Evolutionary conservation across 495 filamentous ascomycete species (phyloP).

Genomic region (Lentithecium fluviatile): DNA sequence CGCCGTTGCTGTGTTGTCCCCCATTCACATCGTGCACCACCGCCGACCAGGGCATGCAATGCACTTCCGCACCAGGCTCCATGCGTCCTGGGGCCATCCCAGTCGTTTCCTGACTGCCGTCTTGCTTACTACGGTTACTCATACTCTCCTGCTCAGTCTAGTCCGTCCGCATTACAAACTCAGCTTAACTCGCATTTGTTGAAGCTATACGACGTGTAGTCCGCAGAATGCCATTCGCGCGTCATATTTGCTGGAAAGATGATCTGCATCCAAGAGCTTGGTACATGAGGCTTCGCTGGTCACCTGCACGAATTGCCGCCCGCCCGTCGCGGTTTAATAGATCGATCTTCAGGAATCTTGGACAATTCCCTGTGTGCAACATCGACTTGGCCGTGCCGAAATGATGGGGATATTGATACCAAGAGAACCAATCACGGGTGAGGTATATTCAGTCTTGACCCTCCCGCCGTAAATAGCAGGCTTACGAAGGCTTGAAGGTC

Average conservation of each 20-base stretch:
- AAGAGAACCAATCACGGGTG: neutral
- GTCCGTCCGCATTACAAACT: too few species aligned
- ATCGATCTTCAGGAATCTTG: neutral
- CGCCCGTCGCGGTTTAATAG: conserved; percentile 15
- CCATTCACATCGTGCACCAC: conserved; percentile 9
- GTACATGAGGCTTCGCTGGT: conserved; percentile 5
- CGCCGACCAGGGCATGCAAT: too few species aligned
- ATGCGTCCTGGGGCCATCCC: too few species aligned
- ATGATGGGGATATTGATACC: conserved; percentile 12
- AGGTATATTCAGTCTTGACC: neutral
- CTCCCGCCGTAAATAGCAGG: neutral
- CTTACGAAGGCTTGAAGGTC: neutral
- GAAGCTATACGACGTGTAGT: neutral
- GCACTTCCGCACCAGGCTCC: too few species aligned
- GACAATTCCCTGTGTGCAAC: conserved; percentile 4
- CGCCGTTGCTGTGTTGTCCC: conserved; percentile 2
- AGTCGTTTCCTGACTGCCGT: too few species aligned
- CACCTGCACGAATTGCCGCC: conserved; percentile 23
- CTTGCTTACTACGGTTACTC: too few species aligned
- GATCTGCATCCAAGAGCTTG: conserved; percentile 25
- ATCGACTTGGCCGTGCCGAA: conserved; percentile 13
- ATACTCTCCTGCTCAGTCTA: too few species aligned
- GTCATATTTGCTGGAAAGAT: conserved; percentile 10
- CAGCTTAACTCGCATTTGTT: neutral
- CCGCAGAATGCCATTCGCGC: neutral